Evolutionary conservation across 2,329 filamentous ascomycete genomes (phyloP).

Genomic region (Fusarium sp.): DNA sequence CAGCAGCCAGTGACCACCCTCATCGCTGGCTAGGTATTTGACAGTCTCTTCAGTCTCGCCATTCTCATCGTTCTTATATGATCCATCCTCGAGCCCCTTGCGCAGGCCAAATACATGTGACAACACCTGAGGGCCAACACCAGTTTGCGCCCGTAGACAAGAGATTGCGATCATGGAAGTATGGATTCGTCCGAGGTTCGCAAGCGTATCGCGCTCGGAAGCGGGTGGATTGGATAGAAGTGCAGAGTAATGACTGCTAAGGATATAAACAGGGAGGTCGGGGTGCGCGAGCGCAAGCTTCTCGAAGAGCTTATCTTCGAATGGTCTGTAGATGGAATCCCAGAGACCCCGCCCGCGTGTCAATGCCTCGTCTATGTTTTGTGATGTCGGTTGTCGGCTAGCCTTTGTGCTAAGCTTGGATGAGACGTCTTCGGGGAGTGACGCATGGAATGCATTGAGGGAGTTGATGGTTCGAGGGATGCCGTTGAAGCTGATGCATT

Average conservation of each 20-base stretch:
- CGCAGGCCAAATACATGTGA: constrained; percentile 85
- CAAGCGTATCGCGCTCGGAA: constrained; percentile 57
- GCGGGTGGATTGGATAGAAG: constrained; percentile 76
- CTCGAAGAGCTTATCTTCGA: constrained; percentile 76
- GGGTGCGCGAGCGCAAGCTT: constrained; percentile 83
- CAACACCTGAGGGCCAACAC: constrained; percentile 84
- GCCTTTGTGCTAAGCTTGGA: constrained; percentile 66
- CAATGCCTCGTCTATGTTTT: constrained; percentile 67
- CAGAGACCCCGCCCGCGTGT: constrained; percentile 75
- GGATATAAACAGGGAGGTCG: constrained; percentile 83
- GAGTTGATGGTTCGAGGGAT: constrained; percentile 88
- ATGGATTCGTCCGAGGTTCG: constrained; percentile 74
- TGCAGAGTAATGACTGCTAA: constrained; percentile 79
- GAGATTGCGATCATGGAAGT: constrained; percentile 81
- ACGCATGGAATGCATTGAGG: constrained; percentile 76
- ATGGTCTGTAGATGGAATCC: constrained; percentile 81
- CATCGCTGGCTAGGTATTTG: constrained; percentile 59
- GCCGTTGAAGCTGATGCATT: constrained; percentile 84
- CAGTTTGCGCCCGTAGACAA: constrained; percentile 81
- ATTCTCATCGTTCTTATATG: constrained; percentile 55
- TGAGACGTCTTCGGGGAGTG: constrained; percentile 69
- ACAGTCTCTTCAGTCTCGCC: constrained; percentile 52
- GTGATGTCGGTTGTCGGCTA: constrained; percentile 64
- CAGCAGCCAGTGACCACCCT: constrained; percentile 63
- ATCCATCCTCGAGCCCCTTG: constrained; percentile 79